Evolutionary conservation across 2,329 filamentous ascomycete genomes (phyloP), one percentile per base, ranked within the genome.

Genomic region (Uncinocarpus reesii): DNA sequence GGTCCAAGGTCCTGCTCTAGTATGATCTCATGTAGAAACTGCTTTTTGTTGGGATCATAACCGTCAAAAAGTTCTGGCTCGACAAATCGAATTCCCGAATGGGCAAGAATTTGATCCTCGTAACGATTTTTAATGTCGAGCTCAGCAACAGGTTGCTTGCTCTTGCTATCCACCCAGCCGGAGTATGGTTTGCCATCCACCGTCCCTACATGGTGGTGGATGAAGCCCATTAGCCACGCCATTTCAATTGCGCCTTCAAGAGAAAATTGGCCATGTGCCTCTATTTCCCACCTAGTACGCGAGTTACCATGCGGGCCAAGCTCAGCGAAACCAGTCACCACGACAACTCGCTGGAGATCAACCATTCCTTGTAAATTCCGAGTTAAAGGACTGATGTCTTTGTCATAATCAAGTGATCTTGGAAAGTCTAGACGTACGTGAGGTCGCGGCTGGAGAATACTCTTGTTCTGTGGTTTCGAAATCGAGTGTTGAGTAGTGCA

Each of bases 141-240:
- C 6, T 43, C 45, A 13, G 15, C 38, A 3, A 51, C 29, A 3
- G 45, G 49, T 6, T 44, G 13, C 10, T 13, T 20, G 21, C 16
- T 48, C 13, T 35, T 37, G 8, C 37, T 10, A 18, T 51, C 49
- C 11, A 51, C 26, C 49, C 49, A 51, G 21, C 49, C 49, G 16
- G 29, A 43, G 21, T 37, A 51, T 10, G 35, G 15, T 20, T 47
- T 84, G 65, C 90, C 90, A 74, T 96, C 96, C 66, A 96, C 80
- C 24, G 82, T 81, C n/a, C 90, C 90, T 59, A 95, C 95, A 74
- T 94, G 86, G 68, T 98, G 94, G 76, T 89, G 95, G 74, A 98
- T 96, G 53, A 96, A 80, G 63, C 92, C 92, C 89, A 95, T 98
- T 68, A 96, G 86, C 92, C 92, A 98, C 28, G 92, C 88, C 90